Conservation (phyloP, 768 basidiomycete genomes). For the Exidia glandulosa region DNA sequence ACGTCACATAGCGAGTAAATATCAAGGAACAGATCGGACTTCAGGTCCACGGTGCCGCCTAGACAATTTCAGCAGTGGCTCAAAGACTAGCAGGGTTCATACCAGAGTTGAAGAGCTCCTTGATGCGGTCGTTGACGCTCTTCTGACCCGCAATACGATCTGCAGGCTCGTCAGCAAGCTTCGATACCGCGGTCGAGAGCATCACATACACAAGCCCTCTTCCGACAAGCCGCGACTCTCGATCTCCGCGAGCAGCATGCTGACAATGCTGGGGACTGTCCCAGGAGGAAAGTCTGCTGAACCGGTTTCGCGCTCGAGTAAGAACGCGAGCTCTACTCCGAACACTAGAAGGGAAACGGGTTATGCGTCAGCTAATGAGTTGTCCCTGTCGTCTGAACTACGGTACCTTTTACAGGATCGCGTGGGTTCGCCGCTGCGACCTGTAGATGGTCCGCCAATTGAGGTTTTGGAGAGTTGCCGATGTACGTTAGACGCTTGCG, state of each 20-base stretch:
- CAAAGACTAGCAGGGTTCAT: constrained; percentile 3
- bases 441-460: constrained; percentile 66
- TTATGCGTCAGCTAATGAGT: constrained; percentile 3
- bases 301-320: constrained; percentile 54
- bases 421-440: constrained; percentile 39
- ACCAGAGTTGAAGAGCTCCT: constrained; percentile 69
- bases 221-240: constrained; percentile 68
- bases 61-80: constrained; percentile 38
- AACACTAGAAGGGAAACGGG: constrained; percentile 40
- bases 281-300: constrained; percentile 40
- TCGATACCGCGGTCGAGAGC: background rate
- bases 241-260: constrained; percentile 56
- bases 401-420: constrained; percentile 62
- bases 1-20: constrained; percentile 77
- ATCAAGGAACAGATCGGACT: constrained; percentile 44
- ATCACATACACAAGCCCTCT: constrained; percentile 67
- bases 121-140: constrained; percentile 55
- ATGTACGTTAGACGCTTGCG: constrained; percentile 74
- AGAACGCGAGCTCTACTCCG: constrained; percentile 61
- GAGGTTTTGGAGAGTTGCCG: constrained; percentile 62
- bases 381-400: background rate
- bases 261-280: constrained; percentile 53
- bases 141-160: constrained; percentile 77
- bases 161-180: constrained; percentile 15
- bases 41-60: constrained; percentile 7